Base-by-base conservation (phyloP, 1,284 basidiomycete species). In the Volvariella surrecta region DNA sequence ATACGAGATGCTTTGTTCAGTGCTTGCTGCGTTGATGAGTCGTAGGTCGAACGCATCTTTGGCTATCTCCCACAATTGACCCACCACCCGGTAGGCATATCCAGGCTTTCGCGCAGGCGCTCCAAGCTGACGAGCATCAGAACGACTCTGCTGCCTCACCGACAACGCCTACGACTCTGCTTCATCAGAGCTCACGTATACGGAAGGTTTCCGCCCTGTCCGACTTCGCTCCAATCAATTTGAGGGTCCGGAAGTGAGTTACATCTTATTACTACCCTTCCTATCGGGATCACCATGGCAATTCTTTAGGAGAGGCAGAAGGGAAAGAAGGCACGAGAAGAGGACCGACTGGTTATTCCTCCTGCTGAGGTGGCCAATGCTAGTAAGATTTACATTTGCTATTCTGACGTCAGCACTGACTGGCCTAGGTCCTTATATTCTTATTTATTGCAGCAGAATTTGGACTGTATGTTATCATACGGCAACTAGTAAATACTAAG, bases 401-500 rank as follows among this genome's bases (percentile, higher is more conserved):
- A 39, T 15, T 6, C 17, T 17, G 3, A 7, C 28, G 19, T 20
- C 16, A 40, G 4, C 10, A 17, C 18, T 32, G 34, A 22, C 28
- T n/a, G 35, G 31, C 40, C 32, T 40, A 94, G 85, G 61, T 73
- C 48, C 73, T 92, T 52, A 86, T 99, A 43, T 91, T 93, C 52
- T 44, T 83, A 3, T 78, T 95, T 62, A 97, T 99, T 51, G 72
- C 79, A 22, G 69, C 77, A 21, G 89, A 98, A 61, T 98, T 99
- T 57, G 69, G 88, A 11, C 65, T 88, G 22, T 93, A 98, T 58
- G 79, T 98, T 32, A 51, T 89, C 19, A 89, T 92, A 39, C 74
- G 95, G 31, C 94, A 98, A 60, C 59, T 94, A 13, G 95, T 97
- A 32, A 94, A 94, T 56, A 74, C 88, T n/a, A 88, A 92, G 56